Percentiles rank a stretch among this genome's conserved stretches.
These are phyloP conservation scores for Sequoia sempervirens DNA, from an alignment of 75 land plant genomes.

Conservation along the genomic window DNA sequence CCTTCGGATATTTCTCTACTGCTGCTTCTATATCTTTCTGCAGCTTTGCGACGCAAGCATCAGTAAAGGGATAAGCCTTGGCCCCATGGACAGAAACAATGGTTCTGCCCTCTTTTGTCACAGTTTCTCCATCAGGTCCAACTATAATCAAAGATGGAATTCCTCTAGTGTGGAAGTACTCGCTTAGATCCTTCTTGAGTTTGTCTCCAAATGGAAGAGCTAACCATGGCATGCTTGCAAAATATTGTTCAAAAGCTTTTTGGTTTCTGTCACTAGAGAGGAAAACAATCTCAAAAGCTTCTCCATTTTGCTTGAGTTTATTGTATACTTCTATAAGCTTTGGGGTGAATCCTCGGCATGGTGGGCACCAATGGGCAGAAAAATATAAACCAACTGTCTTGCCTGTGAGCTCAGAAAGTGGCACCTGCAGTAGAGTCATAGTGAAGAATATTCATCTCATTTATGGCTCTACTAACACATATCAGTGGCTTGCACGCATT, in stretches of 20 bases:
- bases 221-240: constrained; percentile 65
- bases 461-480: neutral
- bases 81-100: too few relatives aligned
- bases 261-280: constrained; percentile 57
- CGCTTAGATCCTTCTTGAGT: constrained; percentile 24
- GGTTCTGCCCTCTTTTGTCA: constrained; percentile 32
- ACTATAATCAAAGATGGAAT: constrained; percentile 49
- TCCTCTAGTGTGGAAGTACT: constrained; percentile 43
- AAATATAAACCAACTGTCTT: constrained; percentile 62
- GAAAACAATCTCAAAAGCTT: constrained; percentile 53
- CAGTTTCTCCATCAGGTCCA: constrained; percentile 51
- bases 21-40: constrained; percentile 13
- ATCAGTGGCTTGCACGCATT: neutral
- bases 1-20: constrained; percentile 19
- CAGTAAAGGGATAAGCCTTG: too few relatives aligned
- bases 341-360: constrained; percentile 65
- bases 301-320: constrained; percentile 37
- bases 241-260: constrained; percentile 45
- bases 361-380: constrained; percentile 74
- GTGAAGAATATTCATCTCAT: neutral
- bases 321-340: constrained; percentile 45
- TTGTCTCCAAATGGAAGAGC: constrained; percentile 59
- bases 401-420: constrained; percentile 48
- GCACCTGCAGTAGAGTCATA: constrained; percentile 22
- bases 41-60: constrained; percentile 9